Evolutionary conservation across 1,284 basidiomycete genomes (phyloP).

Genomic region (Trichosporon inkin): DNA sequence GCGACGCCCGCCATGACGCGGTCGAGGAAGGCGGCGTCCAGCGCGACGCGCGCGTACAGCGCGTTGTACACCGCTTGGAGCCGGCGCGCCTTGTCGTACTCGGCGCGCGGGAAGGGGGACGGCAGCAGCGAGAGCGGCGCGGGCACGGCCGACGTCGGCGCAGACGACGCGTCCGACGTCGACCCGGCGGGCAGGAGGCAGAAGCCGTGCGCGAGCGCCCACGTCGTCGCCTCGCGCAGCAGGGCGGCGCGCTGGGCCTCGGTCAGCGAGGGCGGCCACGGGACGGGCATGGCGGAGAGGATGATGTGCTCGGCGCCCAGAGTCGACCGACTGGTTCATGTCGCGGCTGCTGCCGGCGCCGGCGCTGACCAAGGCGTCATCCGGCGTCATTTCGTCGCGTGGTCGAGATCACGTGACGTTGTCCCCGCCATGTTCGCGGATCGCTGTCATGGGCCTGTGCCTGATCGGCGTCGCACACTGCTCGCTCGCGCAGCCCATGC

Average conservation of each 20-base stretch:
- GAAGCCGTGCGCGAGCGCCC: constrained; percentile 78
- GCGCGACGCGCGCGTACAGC: constrained; percentile 78
- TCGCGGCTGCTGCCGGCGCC: background rate
- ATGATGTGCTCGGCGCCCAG: no score
- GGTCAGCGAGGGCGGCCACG: constrained; percentile 71
- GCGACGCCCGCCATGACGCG: constrained; percentile 78
- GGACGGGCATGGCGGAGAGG: constrained; percentile 28
- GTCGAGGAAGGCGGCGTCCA: constrained; percentile 75
- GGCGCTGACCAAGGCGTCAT: constrained; percentile 5
- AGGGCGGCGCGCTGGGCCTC: constrained; percentile 60
- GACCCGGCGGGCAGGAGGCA: constrained; percentile 66
- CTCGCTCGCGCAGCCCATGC: no score
- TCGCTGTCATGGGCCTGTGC: no score
- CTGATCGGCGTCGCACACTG: no score
- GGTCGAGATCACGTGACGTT: background rate
- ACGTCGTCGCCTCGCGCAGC: constrained; percentile 67
- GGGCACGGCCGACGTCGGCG: constrained; percentile 70
- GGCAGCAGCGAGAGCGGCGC: constrained; percentile 86
- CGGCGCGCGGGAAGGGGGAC: constrained; percentile 70
- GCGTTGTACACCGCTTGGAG: constrained; percentile 78
- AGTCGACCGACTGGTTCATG: background rate
- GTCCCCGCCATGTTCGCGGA: background rate
- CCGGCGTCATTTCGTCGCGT: constrained; percentile 3
- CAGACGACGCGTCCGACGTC: constrained; percentile 38
- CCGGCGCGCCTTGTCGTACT: constrained; percentile 64